Evolutionary conservation across 805 yeast genomes (phyloP), one percentile per base, ranked within the genome.

Genomic region (Candida ipomoeae): DNA sequence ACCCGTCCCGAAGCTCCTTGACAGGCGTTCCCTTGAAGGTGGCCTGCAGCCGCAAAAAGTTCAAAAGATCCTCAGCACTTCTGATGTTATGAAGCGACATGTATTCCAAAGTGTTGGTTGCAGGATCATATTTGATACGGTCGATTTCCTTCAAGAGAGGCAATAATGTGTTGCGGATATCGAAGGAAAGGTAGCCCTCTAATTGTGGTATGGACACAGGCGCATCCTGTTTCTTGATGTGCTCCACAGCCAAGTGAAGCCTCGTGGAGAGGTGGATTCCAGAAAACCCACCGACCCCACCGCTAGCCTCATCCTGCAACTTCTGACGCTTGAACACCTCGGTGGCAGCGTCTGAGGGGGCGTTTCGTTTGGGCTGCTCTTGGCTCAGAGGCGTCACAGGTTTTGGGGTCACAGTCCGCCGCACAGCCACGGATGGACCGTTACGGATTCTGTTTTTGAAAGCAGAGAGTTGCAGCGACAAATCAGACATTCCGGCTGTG

Each of bases 1-100:
- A 94, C 21, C 99, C 99, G 62, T 89, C 97, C 60, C 83, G 83
- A 45, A 83, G 67, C 56, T 85, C 89, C 59, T 86, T 88, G 29
- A 92, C 96, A 0, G 90, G 74, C 1, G 85, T 78, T 2, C 99
- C 98, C 63, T 84, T 87, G 66, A 89, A 91, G 1, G 96, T 88
- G 2, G 87, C 83, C 69, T 90, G 97, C 21, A 82, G 74, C 59
- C 90, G 78, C 54, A 94, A 75, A 58, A 84, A 85, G 50, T 81
- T 77, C 50, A 94, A 65, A 54, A 94, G 73, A 55, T 89, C 96
- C 49, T 83, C 87, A 2, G 85, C 86, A 4, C 87, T 80, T 60
- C 87, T 84, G 52, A 94, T 91, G 62, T 90, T 90, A 67, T 89
- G 96, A 48, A 89, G 77, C 1, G 98, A 89, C 43, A 89, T 85